phyloP scores from a whole-genome alignment of 1,284 basidiomycete species.

The Butyriboletus appendiculatus region DNA sequence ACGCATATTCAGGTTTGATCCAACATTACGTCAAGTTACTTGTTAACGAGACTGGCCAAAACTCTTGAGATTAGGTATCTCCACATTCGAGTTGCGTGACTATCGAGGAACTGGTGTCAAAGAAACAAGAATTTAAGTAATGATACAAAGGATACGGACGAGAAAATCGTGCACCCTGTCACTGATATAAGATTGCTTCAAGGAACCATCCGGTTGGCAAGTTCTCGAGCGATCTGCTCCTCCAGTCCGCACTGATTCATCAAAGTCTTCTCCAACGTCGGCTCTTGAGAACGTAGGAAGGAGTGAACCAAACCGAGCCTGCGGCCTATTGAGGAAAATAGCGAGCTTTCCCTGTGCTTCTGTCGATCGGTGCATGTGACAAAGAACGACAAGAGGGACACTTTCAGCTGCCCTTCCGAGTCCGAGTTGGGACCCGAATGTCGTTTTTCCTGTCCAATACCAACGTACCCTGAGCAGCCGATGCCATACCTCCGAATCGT shows the following conservation, averaged over 20 bases:
- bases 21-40: not conserved
- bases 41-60: not conserved
- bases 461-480: slow-evolving; percentile 32
- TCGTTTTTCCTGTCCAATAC: slow-evolving; percentile 24
- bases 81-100: not conserved
- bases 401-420: slow-evolving; percentile 10
- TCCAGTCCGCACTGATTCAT: slow-evolving; percentile 25
- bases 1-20: not conserved
- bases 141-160: not conserved
- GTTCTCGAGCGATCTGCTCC: slow-evolving; percentile 22
- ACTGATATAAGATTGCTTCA: not conserved
- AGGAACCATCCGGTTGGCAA: slow-evolving; percentile 15
- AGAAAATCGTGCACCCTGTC: not conserved
- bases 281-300: slow-evolving; percentile 12
- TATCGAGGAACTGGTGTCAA: slow-evolving; percentile 1
- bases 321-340: slow-evolving; percentile 15
- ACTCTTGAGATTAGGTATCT: not conserved
- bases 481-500: slow-evolving; percentile 33
- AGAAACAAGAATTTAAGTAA: not conserved
- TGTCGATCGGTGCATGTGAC: slow-evolving; percentile 12
- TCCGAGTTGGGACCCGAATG: not conserved
- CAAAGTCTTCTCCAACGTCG: slow-evolving; percentile 12
- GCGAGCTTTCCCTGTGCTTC: slow-evolving; percentile 1
- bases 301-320: slow-evolving; percentile 2
- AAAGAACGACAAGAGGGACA: slow-evolving; percentile 22